Percentiles rank a stretch among this genome's conserved stretches.
phyloP scores from a whole-genome alignment of 2,329 filamentous ascomycete species.

The Berkeleyomyces basicola region DNA sequence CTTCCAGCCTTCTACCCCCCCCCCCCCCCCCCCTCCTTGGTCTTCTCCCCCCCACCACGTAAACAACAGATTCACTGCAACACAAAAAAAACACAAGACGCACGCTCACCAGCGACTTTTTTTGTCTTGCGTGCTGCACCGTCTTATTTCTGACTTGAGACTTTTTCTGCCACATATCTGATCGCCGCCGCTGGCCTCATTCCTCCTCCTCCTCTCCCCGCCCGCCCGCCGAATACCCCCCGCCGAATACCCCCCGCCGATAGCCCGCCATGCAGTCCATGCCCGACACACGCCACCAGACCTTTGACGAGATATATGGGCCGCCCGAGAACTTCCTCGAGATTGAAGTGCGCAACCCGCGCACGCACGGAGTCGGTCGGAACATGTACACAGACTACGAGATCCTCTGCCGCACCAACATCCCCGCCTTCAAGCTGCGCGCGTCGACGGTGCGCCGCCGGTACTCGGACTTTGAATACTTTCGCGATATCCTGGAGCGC shows the following conservation, averaged over 20 bases:
- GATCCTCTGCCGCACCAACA: slow-evolving; percentile 94
- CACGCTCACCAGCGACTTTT: neutral
- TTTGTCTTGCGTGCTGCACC: neutral
- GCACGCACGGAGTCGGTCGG: slow-evolving; percentile 85
- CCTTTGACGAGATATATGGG: slow-evolving; percentile 97
- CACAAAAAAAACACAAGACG: too few relatives aligned
- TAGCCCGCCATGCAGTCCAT: slow-evolving; percentile 47
- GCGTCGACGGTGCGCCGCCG: slow-evolving; percentile 75
- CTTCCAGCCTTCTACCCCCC: neutral
- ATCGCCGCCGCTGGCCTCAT: neutral
- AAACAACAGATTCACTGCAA: neutral
- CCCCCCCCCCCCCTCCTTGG: neutral
- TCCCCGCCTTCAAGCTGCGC: slow-evolving; percentile 94
- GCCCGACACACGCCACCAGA: slow-evolving; percentile 69
- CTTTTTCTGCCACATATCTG: neutral
- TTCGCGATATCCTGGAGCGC: slow-evolving; percentile 92
- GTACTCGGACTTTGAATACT: slow-evolving; percentile 97
- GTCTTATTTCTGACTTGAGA: neutral
- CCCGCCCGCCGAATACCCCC: neutral
- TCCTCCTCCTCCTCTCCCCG: neutral
- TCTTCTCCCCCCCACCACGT: neutral
- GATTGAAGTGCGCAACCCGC: slow-evolving; percentile 90
- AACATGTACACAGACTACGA: slow-evolving; percentile 99
- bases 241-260: neutral
- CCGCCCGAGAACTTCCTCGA: slow-evolving; percentile 97